Evolutionary conservation across 768 basidiomycete genomes (phyloP).

Genomic region (Leccinum fibrillosum): DNA sequence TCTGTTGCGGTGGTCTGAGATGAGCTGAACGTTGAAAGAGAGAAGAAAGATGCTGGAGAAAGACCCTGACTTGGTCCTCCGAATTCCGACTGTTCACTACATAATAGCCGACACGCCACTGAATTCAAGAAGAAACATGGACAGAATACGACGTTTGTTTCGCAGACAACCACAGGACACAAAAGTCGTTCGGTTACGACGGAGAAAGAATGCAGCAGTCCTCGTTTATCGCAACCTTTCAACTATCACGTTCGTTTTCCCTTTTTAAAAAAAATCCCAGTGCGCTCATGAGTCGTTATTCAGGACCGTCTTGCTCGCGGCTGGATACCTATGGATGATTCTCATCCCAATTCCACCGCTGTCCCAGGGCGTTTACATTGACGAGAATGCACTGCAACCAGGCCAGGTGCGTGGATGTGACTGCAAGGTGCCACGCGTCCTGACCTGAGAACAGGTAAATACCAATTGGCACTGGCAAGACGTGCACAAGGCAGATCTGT

Average conservation of each 20-base stretch:
- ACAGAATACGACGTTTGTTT: slow-evolving; percentile 21
- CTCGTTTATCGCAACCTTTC: slow-evolving; percentile 34
- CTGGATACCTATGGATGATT: slow-evolving; percentile 84
- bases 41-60: slow-evolving; percentile 9
- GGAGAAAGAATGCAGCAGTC: slow-evolving; percentile 38
- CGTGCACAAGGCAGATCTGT: slow-evolving; percentile 82
- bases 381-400: slow-evolving; percentile 95
- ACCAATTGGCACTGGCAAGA: slow-evolving; percentile 92
- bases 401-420: slow-evolving; percentile 57
- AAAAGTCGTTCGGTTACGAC: slow-evolving; percentile 42
- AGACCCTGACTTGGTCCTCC: slow-evolving; percentile 19
- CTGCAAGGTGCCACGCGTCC: background rate
- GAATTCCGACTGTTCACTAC: slow-evolving; percentile 22
- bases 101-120: background rate
- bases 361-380: slow-evolving; percentile 73
- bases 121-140: slow-evolving; percentile 12
- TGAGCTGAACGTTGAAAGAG: slow-evolving; percentile 5
- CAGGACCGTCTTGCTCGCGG: slow-evolving; percentile 56
- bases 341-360: slow-evolving; percentile 65
- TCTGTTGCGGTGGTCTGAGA: background rate
- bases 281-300: background rate
- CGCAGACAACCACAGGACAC: slow-evolving; percentile 23
- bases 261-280: background rate
- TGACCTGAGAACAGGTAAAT: slow-evolving; percentile 60
- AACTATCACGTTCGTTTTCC: slow-evolving; percentile 27